These are phyloP conservation scores for Cordyceps tenuipes DNA, from an alignment of 2,329 filamentous ascomycete species.

Conservation along the genomic window DNA sequence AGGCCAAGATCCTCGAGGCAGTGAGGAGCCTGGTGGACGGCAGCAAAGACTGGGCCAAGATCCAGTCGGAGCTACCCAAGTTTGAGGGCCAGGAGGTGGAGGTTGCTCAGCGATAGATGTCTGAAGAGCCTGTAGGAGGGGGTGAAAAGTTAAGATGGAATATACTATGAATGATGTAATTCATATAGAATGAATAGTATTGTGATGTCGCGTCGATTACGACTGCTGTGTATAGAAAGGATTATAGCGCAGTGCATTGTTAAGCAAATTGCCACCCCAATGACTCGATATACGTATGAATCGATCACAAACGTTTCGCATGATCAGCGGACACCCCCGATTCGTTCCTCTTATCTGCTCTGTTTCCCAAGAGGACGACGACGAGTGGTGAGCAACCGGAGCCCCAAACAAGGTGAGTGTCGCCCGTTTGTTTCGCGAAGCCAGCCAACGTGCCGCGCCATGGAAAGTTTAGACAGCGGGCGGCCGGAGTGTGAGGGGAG, in stretches of 20 bases:
- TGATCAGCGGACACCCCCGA: background rate
- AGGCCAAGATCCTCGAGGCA: conserved; percentile 71
- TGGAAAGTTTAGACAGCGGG: background rate
- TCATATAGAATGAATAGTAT: background rate
- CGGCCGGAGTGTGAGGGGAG: background rate
- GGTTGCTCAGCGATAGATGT: conserved; percentile 24
- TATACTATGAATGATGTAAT: conserved; percentile 13
- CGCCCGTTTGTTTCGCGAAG: conserved; percentile 1
- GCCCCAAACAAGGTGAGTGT: background rate
- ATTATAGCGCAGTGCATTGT: background rate
- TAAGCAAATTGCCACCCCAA: background rate
- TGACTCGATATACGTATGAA: background rate
- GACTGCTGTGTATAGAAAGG: background rate
- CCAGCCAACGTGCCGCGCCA: background rate
- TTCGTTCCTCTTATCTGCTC: background rate
- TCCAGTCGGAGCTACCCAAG: conserved; percentile 69
- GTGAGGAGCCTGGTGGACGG: conserved; percentile 47
- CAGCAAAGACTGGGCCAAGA: conserved; percentile 55
- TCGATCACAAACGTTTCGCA: too few species aligned
- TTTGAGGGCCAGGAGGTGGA: conserved; percentile 71
- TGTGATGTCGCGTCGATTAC: background rate
- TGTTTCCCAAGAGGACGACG: background rate
- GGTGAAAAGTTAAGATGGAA: background rate
- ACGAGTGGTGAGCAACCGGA: background rate
- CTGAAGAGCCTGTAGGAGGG: background rate